A percentile compares a stretch with the other conserved stretches of the same genome.
phyloP scores from a whole-genome alignment of 1,139 yeast genomes.

The Casaregolazyma suthepensis region DNA sequence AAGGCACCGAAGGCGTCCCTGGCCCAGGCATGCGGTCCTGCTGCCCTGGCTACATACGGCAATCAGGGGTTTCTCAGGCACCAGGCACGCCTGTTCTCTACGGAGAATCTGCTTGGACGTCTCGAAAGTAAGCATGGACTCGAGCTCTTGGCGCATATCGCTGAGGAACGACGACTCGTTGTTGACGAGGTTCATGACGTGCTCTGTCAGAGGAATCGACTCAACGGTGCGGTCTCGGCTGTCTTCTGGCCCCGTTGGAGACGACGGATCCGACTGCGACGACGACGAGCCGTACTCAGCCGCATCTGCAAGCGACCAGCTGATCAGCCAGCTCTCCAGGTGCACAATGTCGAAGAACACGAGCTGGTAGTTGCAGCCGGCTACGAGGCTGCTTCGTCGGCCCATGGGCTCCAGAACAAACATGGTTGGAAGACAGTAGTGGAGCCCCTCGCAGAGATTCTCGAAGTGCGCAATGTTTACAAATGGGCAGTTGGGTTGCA shows the following conservation, averaged over 20 bases:
- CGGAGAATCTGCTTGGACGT: constrained; percentile 16
- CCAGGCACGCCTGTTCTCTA: constrained; percentile 13
- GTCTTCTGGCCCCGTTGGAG: not conserved
- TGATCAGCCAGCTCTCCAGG: constrained; percentile 3
- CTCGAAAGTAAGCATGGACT: constrained; percentile 12
- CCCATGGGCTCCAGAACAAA: constrained; percentile 1
- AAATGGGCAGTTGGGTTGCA: constrained; percentile 1
- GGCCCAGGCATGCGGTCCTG: constrained; percentile 19
- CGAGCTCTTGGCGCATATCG: constrained; percentile 12
- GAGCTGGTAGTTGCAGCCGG: constrained; percentile 4
- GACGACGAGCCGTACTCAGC: not conserved
- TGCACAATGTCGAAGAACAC: not conserved
- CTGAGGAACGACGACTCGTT: constrained; percentile 6
- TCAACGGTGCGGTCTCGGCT: not conserved
- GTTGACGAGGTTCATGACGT: not conserved
- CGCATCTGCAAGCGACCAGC: constrained; percentile 1
- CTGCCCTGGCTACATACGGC: constrained; percentile 19
- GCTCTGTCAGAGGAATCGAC: not conserved
- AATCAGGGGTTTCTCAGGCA: constrained; percentile 15
- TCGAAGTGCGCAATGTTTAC: not conserved
- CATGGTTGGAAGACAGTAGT: constrained; percentile 1
- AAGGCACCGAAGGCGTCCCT: constrained; percentile 29
- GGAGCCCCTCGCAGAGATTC: not conserved
- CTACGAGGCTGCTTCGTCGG: not conserved
- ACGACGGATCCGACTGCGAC: not conserved